Percentiles rank a stretch among this genome's conserved stretches.
phyloP scores from a whole-genome alignment of 1,284 basidiomycete genomes.

The Apiotrichum domesticum region DNA sequence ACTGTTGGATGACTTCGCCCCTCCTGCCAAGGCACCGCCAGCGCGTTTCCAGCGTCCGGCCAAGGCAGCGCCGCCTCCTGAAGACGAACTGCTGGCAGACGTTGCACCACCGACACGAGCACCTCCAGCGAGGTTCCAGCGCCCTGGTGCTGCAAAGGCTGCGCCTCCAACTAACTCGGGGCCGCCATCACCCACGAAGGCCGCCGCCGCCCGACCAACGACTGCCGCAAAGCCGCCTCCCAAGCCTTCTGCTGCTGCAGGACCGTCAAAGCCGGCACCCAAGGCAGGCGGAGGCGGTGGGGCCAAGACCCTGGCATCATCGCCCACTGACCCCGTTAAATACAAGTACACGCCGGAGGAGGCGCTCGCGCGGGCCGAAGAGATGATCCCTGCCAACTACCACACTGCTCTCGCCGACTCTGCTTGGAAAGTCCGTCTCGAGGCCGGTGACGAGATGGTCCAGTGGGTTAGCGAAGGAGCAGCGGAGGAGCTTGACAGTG shows the following conservation, averaged over 20 bases:
- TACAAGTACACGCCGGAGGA: slow-evolving; percentile 89
- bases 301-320: slow-evolving; percentile 54
- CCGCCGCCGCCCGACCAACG: slow-evolving; percentile 32
- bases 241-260: slow-evolving; percentile 24
- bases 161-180: background rate
- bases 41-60: background rate
- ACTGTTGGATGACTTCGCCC: slow-evolving; percentile 12
- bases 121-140: background rate
- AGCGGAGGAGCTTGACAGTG: slow-evolving; percentile 68
- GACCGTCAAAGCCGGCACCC: slow-evolving; percentile 37
- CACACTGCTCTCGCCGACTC: slow-evolving; percentile 70
- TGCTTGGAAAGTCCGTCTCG: slow-evolving; percentile 89
- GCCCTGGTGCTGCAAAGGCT: slow-evolving; percentile 4
- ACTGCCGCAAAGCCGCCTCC: slow-evolving; percentile 3
- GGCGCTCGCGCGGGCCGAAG: slow-evolving; percentile 72
- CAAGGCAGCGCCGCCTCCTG: background rate
- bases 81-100: slow-evolving; percentile 9
- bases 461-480: slow-evolving; percentile 63
- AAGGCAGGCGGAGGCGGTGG: slow-evolving; percentile 28
- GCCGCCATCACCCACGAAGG: slow-evolving; percentile 12
- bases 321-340: slow-evolving; percentile 72
- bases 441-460: slow-evolving; percentile 78
- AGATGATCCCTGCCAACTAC: slow-evolving; percentile 66
- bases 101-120: slow-evolving; percentile 17
- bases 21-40: slow-evolving; percentile 11